These are phyloP conservation scores for Ogataea methanolica DNA, from an alignment of 805 yeast genomes.

Conservation along the genomic window DNA sequence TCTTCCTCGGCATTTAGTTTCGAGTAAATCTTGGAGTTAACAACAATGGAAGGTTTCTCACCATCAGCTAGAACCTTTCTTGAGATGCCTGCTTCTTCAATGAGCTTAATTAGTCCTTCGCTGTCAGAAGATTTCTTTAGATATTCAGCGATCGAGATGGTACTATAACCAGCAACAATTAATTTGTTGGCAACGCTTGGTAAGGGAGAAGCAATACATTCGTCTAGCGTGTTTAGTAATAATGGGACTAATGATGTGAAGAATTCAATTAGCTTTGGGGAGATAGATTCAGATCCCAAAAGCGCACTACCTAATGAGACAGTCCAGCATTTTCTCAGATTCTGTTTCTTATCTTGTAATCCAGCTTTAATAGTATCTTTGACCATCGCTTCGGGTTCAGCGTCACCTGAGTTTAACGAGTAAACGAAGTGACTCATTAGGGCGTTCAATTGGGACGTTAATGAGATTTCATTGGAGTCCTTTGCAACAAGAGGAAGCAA, in stretches of 20 bases:
- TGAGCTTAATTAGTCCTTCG: conserved; percentile 5
- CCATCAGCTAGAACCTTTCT: conserved; percentile 33
- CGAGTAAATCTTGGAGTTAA: conserved; percentile 43
- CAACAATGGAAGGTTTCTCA: conserved; percentile 45
- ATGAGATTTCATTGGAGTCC: conserved; percentile 70
- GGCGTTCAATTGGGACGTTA: conserved; percentile 45
- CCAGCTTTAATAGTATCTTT: conserved; percentile 46
- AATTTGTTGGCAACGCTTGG: conserved; percentile 48
- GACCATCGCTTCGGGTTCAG: conserved; percentile 21
- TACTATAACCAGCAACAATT: conserved; percentile 51
- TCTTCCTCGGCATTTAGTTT: conserved; percentile 45
- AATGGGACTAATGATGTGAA: conserved; percentile 20
- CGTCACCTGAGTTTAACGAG: conserved; percentile 19
- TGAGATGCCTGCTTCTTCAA: conserved; percentile 28
- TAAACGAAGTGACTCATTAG: conserved; percentile 42
- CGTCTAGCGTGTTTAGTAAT: conserved; percentile 33
- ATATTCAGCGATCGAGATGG: conserved; percentile 22
- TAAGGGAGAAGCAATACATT: conserved; percentile 47
- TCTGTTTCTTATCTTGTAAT: conserved; percentile 56
- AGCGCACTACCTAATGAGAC: conserved; percentile 39
- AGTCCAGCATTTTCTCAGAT: conserved; percentile 66
- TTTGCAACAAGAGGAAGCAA: conserved; percentile 54
- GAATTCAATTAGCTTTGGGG: conserved; percentile 13
- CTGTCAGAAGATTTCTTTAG: conserved; percentile 13
- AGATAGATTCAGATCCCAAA: conserved; percentile 2